Percentiles rank a stretch among this genome's conserved stretches.
Evolutionary conservation across 2,329 filamentous ascomycete species (phyloP).

Genomic region (Ophiocordyceps australis): DNA sequence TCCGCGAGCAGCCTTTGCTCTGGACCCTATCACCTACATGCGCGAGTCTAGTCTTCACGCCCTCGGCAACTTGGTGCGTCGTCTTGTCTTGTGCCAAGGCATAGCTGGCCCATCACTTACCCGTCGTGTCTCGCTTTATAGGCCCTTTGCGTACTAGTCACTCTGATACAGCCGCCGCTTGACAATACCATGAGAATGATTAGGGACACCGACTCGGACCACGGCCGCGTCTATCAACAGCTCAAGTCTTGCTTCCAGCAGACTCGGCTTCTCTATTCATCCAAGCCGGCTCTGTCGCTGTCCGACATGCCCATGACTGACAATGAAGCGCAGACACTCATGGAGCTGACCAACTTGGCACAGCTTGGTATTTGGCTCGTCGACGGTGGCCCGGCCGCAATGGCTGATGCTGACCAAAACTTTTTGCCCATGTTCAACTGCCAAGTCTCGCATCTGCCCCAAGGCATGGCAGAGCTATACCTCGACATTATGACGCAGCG

Average conservation of each 20-base stretch:
- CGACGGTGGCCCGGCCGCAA: constrained; percentile 16
- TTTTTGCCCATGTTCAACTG: constrained; percentile 26
- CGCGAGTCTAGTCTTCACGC: constrained; percentile 17
- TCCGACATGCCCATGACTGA: constrained; percentile 15
- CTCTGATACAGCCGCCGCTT: constrained; percentile 17
- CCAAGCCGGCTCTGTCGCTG: constrained; percentile 13
- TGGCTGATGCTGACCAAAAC: constrained; percentile 22
- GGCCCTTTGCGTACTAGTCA: constrained; percentile 19
- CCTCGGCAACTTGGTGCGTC: constrained; percentile 21
- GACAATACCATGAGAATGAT: constrained; percentile 16
- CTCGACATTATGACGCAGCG: constrained; percentile 27
- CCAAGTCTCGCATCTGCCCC: constrained; percentile 23
- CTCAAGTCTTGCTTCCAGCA: constrained; percentile 14
- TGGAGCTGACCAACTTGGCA: constrained; percentile 30
- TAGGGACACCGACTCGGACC: constrained; percentile 13
- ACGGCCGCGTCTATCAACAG: constrained; percentile 12
- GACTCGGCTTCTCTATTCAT: constrained; percentile 14
- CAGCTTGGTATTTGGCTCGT: constrained; percentile 23
- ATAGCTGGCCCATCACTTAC: constrained; percentile 4
- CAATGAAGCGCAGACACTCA: constrained; percentile 13
- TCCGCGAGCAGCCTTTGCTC: constrained; percentile 12
- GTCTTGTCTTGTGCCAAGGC: constrained; percentile 1
- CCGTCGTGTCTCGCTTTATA: no score
- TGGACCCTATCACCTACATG: constrained; percentile 18
- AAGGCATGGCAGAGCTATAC: constrained; percentile 22